Evolutionary conservation across 2,329 filamentous ascomycete species (phyloP).

Genomic region (Ceratocystiopsis brevicomis): DNA sequence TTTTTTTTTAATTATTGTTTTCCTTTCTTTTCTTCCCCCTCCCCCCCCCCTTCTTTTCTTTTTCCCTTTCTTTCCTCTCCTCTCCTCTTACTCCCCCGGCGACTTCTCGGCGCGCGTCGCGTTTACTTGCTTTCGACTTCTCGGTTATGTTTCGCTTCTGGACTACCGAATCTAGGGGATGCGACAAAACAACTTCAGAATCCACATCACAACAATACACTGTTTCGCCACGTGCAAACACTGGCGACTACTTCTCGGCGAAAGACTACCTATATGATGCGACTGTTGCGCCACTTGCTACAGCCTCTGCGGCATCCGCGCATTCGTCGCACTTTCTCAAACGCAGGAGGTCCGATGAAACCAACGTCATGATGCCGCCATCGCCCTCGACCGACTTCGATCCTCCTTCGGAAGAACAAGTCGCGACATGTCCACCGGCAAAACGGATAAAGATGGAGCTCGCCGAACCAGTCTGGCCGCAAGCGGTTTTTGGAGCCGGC

Average conservation of each 20-base stretch:
- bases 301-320: background rate
- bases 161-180: slow-evolving; percentile 37
- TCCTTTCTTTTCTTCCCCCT: background rate
- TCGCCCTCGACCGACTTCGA: slow-evolving; percentile 4
- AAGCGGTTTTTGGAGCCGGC: slow-evolving; percentile 3
- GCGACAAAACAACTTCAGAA: slow-evolving; percentile 27
- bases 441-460: slow-evolving; percentile 16
- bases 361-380: slow-evolving; percentile 1
- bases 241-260: slow-evolving; percentile 12
- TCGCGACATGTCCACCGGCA: background rate
- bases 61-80: background rate
- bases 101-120: slow-evolving; percentile 3
- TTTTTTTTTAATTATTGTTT: background rate
- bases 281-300: background rate
- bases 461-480: slow-evolving; percentile 12
- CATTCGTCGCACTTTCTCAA: slow-evolving; percentile 4
- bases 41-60: background rate
- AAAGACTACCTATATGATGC: slow-evolving; percentile 4
- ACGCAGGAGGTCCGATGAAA: slow-evolving; percentile 6
- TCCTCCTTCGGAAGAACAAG: background rate
- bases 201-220: slow-evolving; percentile 17
- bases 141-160: slow-evolving; percentile 45
- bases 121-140: slow-evolving; percentile 7
- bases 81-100: background rate
- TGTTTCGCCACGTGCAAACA: too few species aligned